Percentiles rank a stretch among this genome's conserved stretches.
These are phyloP conservation scores for Saccharomycopsis malanga DNA, from an alignment of 805 yeast species.

Conservation along the genomic window DNA sequence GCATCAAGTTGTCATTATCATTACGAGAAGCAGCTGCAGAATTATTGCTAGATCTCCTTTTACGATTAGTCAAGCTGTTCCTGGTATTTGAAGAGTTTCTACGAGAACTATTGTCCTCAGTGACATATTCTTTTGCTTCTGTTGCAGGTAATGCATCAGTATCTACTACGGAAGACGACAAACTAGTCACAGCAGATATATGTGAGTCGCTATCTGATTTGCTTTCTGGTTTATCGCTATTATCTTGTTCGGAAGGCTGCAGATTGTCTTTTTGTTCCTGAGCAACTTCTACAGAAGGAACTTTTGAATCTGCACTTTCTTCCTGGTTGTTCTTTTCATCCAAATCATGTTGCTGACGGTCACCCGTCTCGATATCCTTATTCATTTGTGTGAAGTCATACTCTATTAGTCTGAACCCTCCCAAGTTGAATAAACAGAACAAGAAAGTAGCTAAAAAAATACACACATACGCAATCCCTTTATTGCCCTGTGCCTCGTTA, in stretches of 20 bases:
- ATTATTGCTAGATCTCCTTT: background rate
- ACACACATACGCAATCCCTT: slow-evolving; percentile 80
- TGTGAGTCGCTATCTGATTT: background rate
- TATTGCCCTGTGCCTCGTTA: slow-evolving; percentile 50
- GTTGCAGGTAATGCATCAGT: background rate
- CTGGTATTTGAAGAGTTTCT: background rate
- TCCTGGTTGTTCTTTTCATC: slow-evolving; percentile 23
- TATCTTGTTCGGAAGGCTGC: background rate
- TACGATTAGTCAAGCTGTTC: background rate
- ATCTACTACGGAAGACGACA: slow-evolving; percentile 7
- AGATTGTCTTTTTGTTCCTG: slow-evolving; percentile 25
- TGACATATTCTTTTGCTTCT: background rate
- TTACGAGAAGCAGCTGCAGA: background rate
- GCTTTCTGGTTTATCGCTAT: background rate
- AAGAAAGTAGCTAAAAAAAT: slow-evolving; percentile 66
- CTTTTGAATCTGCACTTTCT: slow-evolving; percentile 24
- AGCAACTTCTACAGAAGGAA: too few species aligned
- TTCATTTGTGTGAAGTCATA: slow-evolving; percentile 47
- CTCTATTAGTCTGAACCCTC: slow-evolving; percentile 62
- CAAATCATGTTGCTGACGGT: background rate
- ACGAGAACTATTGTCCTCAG: background rate
- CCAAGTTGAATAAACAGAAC: slow-evolving; percentile 65
- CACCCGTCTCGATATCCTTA: background rate
- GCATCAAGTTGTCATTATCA: background rate
- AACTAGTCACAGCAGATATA: slow-evolving; percentile 1